Percentiles rank a stretch among this genome's conserved stretches.
phyloP scores from a whole-genome alignment of 768 basidiomycete species.

The Boletus reticulatus region DNA sequence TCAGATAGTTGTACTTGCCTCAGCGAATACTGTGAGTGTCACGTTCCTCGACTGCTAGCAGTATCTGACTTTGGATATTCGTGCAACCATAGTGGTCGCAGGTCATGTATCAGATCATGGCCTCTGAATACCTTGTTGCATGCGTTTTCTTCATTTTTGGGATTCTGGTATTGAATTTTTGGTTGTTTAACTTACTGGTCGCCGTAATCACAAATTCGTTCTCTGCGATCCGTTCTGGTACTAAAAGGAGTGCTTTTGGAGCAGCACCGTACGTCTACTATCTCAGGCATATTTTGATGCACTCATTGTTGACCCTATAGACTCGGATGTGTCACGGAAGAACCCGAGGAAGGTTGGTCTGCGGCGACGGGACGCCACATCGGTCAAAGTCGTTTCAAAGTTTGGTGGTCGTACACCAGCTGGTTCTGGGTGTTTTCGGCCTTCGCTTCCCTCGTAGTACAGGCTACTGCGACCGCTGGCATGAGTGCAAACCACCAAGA shows the following conservation, averaged over 20 bases:
- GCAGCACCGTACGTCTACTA: slow-evolving; percentile 42
- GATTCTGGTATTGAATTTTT: slow-evolving; percentile 87
- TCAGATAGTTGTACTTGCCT: slow-evolving; percentile 83
- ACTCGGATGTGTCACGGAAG: slow-evolving; percentile 43
- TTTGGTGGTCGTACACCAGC: slow-evolving; percentile 53
- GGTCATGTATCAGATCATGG: slow-evolving; percentile 86
- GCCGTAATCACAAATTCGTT: slow-evolving; percentile 97
- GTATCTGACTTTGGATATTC: background rate
- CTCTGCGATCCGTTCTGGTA: slow-evolving; percentile 79
- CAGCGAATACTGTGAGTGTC: slow-evolving; percentile 67
- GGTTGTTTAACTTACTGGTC: slow-evolving; percentile 90
- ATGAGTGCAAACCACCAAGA: slow-evolving; percentile 43
- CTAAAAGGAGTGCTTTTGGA: slow-evolving; percentile 89
- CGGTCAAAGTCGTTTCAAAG: slow-evolving; percentile 48
- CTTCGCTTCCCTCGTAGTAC: slow-evolving; percentile 64
- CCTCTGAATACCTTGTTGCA: slow-evolving; percentile 84
- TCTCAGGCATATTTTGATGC: background rate
- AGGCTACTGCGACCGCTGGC: slow-evolving; percentile 62
- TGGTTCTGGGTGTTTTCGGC: slow-evolving; percentile 79
- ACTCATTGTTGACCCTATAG: slow-evolving; percentile 23
- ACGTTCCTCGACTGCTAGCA: background rate
- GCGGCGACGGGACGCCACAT: slow-evolving; percentile 42
- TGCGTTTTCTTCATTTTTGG: slow-evolving; percentile 84
- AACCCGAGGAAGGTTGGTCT: slow-evolving; percentile 63
- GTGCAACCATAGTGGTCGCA: slow-evolving; percentile 56